Percentiles rank a stretch among this genome's conserved stretches.
Evolutionary conservation across 2,329 filamentous ascomycete species (phyloP).

Genomic region (Colletotrichum graminicola): DNA sequence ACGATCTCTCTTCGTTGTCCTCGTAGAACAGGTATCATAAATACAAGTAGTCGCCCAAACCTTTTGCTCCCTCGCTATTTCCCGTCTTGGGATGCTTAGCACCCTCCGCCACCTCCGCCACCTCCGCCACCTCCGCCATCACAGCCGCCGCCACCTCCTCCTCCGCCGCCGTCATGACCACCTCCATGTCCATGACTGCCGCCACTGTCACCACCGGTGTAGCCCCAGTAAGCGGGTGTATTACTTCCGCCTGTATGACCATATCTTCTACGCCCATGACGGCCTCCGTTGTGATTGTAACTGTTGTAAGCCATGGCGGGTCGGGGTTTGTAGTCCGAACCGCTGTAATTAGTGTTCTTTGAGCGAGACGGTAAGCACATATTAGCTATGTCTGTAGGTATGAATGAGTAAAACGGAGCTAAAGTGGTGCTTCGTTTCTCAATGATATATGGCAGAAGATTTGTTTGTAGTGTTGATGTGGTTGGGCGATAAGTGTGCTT

Average conservation of each 20-base stretch:
- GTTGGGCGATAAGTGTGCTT: not conserved
- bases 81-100: not conserved
- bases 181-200: constrained; percentile 10
- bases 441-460: not conserved
- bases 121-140: not conserved
- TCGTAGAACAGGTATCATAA: not conserved
- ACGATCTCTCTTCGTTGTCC: not conserved
- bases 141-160: constrained; percentile 5
- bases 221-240: not conserved
- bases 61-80: no score
- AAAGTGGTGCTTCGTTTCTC: no score
- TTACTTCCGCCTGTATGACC: not conserved
- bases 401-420: no score
- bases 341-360: not conserved
- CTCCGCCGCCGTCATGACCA: not conserved
- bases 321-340: not conserved
- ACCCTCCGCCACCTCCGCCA: not conserved
- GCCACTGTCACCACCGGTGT: not conserved
- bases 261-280: not conserved
- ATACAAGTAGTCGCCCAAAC: not conserved
- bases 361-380: constrained; percentile 27
- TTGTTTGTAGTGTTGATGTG: not conserved
- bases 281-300: not conserved
- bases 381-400: fast-evolving
- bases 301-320: not conserved